These are phyloP conservation scores for Phtheirospermum japonicum DNA, from an alignment of 257 asterid species.

Conservation along the genomic window DNA sequence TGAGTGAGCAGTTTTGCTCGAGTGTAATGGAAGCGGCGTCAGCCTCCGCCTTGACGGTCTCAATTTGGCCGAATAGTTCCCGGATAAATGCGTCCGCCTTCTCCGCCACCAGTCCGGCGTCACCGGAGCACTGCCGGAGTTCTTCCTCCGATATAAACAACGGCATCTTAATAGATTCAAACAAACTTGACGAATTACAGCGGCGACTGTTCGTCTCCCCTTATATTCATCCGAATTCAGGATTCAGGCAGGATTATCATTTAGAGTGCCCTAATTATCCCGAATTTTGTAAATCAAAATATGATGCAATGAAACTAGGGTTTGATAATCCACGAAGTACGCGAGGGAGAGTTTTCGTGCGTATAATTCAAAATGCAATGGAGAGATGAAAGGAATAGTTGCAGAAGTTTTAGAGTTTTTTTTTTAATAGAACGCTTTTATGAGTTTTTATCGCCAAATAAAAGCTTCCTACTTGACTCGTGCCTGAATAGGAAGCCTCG, in stretches of 20 bases:
- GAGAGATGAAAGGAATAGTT: constrained; percentile 19
- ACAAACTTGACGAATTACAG: background rate
- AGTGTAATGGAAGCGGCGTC: constrained; percentile 87
- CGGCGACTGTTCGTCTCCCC: background rate
- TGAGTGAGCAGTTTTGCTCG: constrained; percentile 78
- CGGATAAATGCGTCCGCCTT: constrained; percentile 83
- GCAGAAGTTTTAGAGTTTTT: background rate
- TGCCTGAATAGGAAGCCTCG: too few relatives aligned
- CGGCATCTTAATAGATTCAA: constrained; percentile 51
- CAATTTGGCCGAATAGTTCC: constrained; percentile 58
- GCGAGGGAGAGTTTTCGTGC: background rate
- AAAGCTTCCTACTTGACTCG: too few relatives aligned
- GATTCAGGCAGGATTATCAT: background rate
- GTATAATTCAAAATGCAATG: background rate
- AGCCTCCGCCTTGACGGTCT: constrained; percentile 77
- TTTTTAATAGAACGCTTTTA: too few relatives aligned
- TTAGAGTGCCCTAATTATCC: constrained; percentile 15
- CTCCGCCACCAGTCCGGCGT: constrained; percentile 58
- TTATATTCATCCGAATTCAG: background rate
- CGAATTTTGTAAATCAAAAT: background rate
- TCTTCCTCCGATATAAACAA: constrained; percentile 80
- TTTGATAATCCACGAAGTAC: too few relatives aligned
- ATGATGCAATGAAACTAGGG: background rate
- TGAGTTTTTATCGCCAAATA: background rate
- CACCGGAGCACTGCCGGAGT: constrained; percentile 54